Evolutionary conservation across 192 early-diverging fungal genomes (phyloP).

Genomic region (Allomyces javanicus): DNA sequence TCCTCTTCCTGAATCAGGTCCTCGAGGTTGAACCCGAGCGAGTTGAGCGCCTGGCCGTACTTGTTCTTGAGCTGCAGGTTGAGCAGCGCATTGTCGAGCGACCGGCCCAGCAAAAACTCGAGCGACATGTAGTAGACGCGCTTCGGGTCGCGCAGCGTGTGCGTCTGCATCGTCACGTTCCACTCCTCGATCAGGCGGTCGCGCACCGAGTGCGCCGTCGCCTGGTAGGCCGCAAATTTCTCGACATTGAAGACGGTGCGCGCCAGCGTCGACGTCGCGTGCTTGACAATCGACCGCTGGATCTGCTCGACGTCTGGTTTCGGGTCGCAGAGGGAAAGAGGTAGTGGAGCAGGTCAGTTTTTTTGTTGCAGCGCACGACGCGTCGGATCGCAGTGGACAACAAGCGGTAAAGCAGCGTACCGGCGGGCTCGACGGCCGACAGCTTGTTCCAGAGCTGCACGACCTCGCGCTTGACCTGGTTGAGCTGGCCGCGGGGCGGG

Average conservation of each 20-base stretch:
- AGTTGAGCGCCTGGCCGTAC: constrained; percentile 41
- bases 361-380: background rate
- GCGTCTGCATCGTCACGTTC: constrained; percentile 80
- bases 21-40: constrained; percentile 81
- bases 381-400: background rate
- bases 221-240: constrained; percentile 78
- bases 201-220: constrained; percentile 75
- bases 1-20: constrained; percentile 82
- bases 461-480: background rate
- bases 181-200: constrained; percentile 82
- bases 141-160: constrained; percentile 65
- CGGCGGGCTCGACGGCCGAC: background rate
- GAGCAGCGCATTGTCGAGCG: constrained; percentile 92
- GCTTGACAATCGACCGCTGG: constrained; percentile 70
- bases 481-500: background rate
- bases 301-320: constrained; percentile 44
- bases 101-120: constrained; percentile 89
- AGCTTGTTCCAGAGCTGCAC: background rate
- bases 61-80: constrained; percentile 63
- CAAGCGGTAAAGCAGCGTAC: background rate
- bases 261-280: constrained; percentile 76
- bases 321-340: background rate
- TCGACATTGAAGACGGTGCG: constrained; percentile 79
- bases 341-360: background rate
- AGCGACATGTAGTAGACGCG: constrained; percentile 94